Evolutionary conservation across 352 stramenopile species (phyloP), one percentile per base, ranked within the genome.

Genomic region (Phytophthora sp.): DNA sequence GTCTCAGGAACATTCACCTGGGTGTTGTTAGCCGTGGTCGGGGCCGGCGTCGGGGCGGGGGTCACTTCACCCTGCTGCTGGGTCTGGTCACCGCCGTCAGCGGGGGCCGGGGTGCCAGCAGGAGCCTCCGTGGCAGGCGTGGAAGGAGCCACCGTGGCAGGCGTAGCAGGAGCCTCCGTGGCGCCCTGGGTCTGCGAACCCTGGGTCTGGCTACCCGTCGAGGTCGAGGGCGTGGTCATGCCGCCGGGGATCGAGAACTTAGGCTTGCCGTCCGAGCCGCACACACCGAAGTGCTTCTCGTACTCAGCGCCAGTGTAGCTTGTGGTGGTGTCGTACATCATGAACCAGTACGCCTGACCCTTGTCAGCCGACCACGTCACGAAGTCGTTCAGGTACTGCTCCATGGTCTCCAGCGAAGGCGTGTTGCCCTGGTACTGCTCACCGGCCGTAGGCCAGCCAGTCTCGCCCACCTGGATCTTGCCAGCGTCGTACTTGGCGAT

Each of bases 261-360:
- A n/a, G 70, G 26, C 12, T 41, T 58, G 31, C 58, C 72, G 46
- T 83, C 72, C 41, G 54, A 49, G 39, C 54, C 51, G 37, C 69
- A 79, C 35, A 77, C 38, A 35, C 82, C 82, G 53, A 91, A 91
- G 69, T 76, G 69, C 50, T 68, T 86, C 59, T 91, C 82, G 69
- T 79, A 91, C 39, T 82, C 65, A 3, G 30, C 39, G 17, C 69
- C 67, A 1, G 65, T 59, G 76, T 89, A 84, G 39, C 62, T 70
- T 20, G 49, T 60, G 39, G 56, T 87, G 8, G 73, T 76, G 61
- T 89, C 77, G 66, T 76, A 87, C 77, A 85, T 82, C 78, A 85
- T 84, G 74, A 88, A 88, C 50, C 58, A 88, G 63, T 76, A 84
- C 38, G 75, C 62, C 42, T 62, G 43, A 27, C 41, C 46, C 62